Conservation (phyloP, 2,329 filamentous ascomycete species). For the Fusarium paranaense region DNA sequence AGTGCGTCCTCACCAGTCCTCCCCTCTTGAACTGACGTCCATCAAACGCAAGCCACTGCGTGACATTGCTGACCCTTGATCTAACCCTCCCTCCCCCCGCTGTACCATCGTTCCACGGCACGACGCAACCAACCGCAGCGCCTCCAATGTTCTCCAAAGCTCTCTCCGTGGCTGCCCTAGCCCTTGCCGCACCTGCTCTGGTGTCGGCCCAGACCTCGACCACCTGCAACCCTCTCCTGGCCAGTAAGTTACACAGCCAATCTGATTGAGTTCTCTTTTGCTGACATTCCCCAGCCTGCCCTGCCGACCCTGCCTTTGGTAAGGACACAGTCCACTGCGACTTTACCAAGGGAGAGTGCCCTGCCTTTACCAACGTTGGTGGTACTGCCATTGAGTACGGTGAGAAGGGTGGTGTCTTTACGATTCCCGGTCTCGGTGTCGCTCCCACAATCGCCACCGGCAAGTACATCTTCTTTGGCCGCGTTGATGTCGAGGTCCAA, state of each 20-base stretch:
- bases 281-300: slow-evolving; percentile 57
- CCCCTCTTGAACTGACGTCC: background rate
- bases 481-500: slow-evolving; percentile 76
- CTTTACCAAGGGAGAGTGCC: slow-evolving; percentile 72
- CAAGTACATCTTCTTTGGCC: slow-evolving; percentile 90
- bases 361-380: slow-evolving; percentile 38
- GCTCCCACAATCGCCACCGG: slow-evolving; percentile 73
- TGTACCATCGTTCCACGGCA: slow-evolving; percentile 20
- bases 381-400: slow-evolving; percentile 43
- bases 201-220: slow-evolving; percentile 39
- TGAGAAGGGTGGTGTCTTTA: slow-evolving; percentile 51
- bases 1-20: slow-evolving; percentile 17
- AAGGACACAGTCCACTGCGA: slow-evolving; percentile 68
- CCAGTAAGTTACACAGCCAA: slow-evolving; percentile 18
- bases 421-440: slow-evolving; percentile 67
- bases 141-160: slow-evolving; percentile 30
- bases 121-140: slow-evolving; percentile 4
- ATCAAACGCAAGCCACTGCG: slow-evolving; percentile 5
- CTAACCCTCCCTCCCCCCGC: background rate
- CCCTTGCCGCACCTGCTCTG: slow-evolving; percentile 29
- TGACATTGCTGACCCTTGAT: slow-evolving; percentile 8
- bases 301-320: slow-evolving; percentile 75
- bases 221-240: slow-evolving; percentile 32
- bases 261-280: background rate
- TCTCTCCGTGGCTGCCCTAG: slow-evolving; percentile 24